Evolutionary conservation across 2,329 filamentous ascomycete genomes (phyloP), one percentile per base, ranked within the genome.

Genomic region (Trichoderma arundinaceum): DNA sequence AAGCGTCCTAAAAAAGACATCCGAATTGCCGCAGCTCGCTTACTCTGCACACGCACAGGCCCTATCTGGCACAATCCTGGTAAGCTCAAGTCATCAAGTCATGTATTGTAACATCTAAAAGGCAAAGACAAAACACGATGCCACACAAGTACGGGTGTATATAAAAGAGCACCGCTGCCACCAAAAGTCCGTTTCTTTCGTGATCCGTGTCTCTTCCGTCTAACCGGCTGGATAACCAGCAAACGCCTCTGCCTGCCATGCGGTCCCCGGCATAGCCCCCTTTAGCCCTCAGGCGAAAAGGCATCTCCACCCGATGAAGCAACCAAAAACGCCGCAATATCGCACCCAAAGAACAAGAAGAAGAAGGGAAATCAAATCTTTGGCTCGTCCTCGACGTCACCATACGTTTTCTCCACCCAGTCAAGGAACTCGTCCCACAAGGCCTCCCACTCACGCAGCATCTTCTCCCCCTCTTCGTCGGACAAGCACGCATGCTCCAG

Each of bases 351-450:
- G 33, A 19, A 15, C 3, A 48, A 49, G 22, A 1, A 12, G n/a
- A 60, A 6, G 13, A 7, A 44, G 38, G n/a, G n/a, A n/a, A n/a
- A 35, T 62, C 39, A 62, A 51, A 62, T 62, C 49, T 62, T 62
- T n/a, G 59, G 28, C 15, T 54, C 41, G 5, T 64, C 64, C 10
- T 57, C 64, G 1, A 66, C 64, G 7, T 57, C 48, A 8, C 69
- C 78, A 67, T 83, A 81, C 41, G 74, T 74, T 12, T 78, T 68
- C 1, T 87, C 77, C 5, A 89, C 79, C 77, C 80, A 80, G 1
- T 77, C 58, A 64, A 89, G 82, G 68, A 90, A 91, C 0, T 75
- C 72, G 2, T 83, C 76, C 90, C 89, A 92, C 39, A 80, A 79
- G 3, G 68, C 67, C 66, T 80, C 75, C 83, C 89, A 90, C 51